Base-by-base conservation (phyloP, 1,139 yeast genomes). In the Kodamaea derodonti region DNA sequence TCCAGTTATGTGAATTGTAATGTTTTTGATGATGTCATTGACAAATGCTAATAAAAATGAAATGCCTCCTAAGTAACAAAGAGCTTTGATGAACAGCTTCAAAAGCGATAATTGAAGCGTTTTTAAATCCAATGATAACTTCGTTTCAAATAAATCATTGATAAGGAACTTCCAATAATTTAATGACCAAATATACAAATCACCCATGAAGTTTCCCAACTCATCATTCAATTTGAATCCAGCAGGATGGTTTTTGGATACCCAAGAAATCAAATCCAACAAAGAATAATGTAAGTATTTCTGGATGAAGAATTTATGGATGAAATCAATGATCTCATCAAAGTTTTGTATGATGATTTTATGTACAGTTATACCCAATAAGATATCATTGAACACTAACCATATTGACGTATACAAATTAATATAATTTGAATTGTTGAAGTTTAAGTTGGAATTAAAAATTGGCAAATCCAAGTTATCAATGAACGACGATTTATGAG, bases 221-320 rank as follows among this genome's bases (percentile, higher is more conserved):
- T 88, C 97, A 37, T 79, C 81, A 56, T 94, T 94, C 38, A 94
- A 72, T 52, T 94, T 94, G 51, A 94, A 80, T 2, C 98, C 98
- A 8, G 95, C 96, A 0, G 98, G 98, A 54, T 92, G 85, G 45
- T 63, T 43, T 12, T 76, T 76, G 62, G 90, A 87, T 24, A 94
- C 68, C 94, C 95, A 84, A 2, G 66, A 47, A 10, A 90, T 78
- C 22, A 83, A 58, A 3, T 54, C 47, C 27, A 69, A 63, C 33
- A 83, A 59, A 14, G 61, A 58, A 14, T 44, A 36, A 36, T 57
- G 63, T 10, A 68, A 42, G 5, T 69, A 35, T 11, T 49, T 47
- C 14, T 60, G 50, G 2, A 74, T 60, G 7, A 80, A 40, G 1
- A 51, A 34, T 16, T 57, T 51, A 29, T 70, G 68, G 27, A 78